phyloP scores from a whole-genome alignment of 495 filamentous ascomycete species.

The Trichoderma erinaceum region DNA sequence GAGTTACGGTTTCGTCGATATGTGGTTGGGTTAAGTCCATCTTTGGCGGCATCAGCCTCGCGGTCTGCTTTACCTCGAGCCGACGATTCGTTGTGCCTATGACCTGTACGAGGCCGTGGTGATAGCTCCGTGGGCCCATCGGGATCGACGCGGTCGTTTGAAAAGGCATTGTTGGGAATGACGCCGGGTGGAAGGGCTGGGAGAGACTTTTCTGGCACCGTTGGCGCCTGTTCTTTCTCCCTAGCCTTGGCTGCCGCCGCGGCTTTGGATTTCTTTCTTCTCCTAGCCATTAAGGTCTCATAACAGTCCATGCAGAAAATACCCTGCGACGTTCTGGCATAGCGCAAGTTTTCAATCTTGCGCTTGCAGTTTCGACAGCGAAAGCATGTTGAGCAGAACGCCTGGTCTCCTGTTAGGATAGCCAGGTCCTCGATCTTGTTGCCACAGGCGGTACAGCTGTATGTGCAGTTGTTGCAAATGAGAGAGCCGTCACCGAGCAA shows the following conservation, averaged over 20 bases:
- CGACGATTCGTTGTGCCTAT: slow-evolving; percentile 41
- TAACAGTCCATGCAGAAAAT: slow-evolving; percentile 99
- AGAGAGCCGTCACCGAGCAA: slow-evolving; percentile 95
- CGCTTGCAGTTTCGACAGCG: slow-evolving; percentile 95
- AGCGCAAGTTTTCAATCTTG: slow-evolving; percentile 97
- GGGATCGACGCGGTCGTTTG: slow-evolving; percentile 62
- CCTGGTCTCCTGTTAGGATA: slow-evolving; percentile 96
- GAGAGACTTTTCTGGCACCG: slow-evolving; percentile 86
- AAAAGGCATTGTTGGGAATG: slow-evolving; percentile 52
- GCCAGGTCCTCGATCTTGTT: slow-evolving; percentile 99
- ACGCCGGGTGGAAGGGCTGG: slow-evolving; percentile 82
- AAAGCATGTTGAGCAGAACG: slow-evolving; percentile 98
- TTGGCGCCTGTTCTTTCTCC: slow-evolving; percentile 53
- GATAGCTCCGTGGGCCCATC: slow-evolving; percentile 70
- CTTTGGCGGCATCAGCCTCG: slow-evolving; percentile 51
- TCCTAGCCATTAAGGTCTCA: slow-evolving; percentile 93
- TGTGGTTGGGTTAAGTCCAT: slow-evolving; percentile 27
- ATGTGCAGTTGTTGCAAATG: slow-evolving; percentile 99
- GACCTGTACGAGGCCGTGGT: slow-evolving; percentile 52
- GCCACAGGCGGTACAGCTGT: slow-evolving; percentile 93
- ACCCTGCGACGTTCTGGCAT: slow-evolving; percentile 94
- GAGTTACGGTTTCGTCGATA: slow-evolving; percentile 76
- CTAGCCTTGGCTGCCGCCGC: slow-evolving; percentile 53
- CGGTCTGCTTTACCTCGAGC: slow-evolving; percentile 46
- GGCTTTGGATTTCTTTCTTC: slow-evolving; percentile 79